These are phyloP conservation scores for Lojkania enalia DNA, from an alignment of 2,329 filamentous ascomycete species.

Conservation along the genomic window DNA sequence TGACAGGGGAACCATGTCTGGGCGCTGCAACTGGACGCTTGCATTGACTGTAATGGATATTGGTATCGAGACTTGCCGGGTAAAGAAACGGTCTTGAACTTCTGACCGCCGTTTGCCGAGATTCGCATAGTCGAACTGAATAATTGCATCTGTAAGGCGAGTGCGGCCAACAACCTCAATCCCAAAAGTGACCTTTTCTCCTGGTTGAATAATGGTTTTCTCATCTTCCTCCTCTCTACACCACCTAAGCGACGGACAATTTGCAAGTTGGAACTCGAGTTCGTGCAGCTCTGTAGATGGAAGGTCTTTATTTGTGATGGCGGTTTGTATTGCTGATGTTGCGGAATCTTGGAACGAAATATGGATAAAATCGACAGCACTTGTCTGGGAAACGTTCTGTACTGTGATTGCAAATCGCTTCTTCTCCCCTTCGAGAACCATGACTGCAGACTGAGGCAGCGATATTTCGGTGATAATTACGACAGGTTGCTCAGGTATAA, in stretches of 20 bases:
- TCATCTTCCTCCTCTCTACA: constrained; percentile 53
- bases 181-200: constrained; percentile 70
- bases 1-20: constrained; percentile 77
- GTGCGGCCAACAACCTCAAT: constrained; percentile 87
- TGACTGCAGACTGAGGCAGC: constrained; percentile 80
- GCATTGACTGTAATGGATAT: constrained; percentile 90
- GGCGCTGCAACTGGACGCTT: constrained; percentile 77
- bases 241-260: constrained; percentile 64
- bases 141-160: constrained; percentile 74
- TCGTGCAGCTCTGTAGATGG: constrained; percentile 81
- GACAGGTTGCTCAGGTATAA: constrained; percentile 78
- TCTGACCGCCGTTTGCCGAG: constrained; percentile 72
- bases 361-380: constrained; percentile 78
- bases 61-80: constrained; percentile 77
- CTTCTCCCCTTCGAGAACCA: constrained; percentile 90
- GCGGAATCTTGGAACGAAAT: constrained; percentile 92
- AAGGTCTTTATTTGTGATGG: constrained; percentile 75
- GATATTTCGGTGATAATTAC: constrained; percentile 75
- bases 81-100: constrained; percentile 75
- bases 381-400: constrained; percentile 71
- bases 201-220: constrained; percentile 64
- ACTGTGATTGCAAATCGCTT: constrained; percentile 77
- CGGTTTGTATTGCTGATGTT: constrained; percentile 73
- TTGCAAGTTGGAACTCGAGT: constrained; percentile 76
- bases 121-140: constrained; percentile 85